Evolutionary conservation across 345 rosid genomes (phyloP).

Genomic region (Hirschfeldia incana): DNA sequence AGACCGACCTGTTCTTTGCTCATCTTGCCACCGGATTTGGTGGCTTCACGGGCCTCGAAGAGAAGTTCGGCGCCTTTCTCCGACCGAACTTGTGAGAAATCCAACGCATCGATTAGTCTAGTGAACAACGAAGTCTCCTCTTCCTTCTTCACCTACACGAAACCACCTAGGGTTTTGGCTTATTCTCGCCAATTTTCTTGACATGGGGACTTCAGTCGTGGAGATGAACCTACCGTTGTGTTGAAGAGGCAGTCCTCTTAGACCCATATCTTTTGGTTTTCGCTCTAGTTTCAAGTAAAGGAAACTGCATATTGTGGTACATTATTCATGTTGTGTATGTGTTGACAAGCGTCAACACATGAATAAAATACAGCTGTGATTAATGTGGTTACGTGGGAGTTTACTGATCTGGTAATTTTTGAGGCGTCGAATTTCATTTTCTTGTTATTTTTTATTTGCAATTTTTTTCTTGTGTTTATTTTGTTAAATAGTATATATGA

Average conservation of each 20-base stretch:
- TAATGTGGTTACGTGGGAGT: no score
- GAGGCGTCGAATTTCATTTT: no score
- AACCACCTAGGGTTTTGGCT: conserved; percentile 33
- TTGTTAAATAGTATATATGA: no score
- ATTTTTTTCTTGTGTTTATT: no score
- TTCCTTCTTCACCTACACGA: conserved; percentile 37
- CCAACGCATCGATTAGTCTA: conserved; percentile 72
- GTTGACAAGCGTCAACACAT: no score
- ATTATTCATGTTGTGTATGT: no score
- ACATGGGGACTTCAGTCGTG: conserved; percentile 16
- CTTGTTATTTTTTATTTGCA: no score
- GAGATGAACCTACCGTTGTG: conserved; percentile 27
- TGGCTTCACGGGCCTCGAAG: conserved; percentile 67
- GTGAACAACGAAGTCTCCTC: conserved; percentile 66
- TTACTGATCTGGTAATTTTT: no score
- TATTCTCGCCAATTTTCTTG: conserved; percentile 25
- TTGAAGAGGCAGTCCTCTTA: conserved; percentile 33
- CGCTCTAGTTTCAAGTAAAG: neutral
- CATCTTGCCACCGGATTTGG: conserved; percentile 70
- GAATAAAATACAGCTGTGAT: no score
- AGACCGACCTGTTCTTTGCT: conserved; percentile 60
- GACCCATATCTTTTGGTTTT: conserved; percentile 27
- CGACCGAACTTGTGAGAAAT: conserved; percentile 78
- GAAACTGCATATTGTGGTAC: neutral
- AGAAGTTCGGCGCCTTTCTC: conserved; percentile 80